These are phyloP conservation scores for Hypoxylon sp. DNA, from an alignment of 2,329 filamentous ascomycete species.

Conservation along the genomic window DNA sequence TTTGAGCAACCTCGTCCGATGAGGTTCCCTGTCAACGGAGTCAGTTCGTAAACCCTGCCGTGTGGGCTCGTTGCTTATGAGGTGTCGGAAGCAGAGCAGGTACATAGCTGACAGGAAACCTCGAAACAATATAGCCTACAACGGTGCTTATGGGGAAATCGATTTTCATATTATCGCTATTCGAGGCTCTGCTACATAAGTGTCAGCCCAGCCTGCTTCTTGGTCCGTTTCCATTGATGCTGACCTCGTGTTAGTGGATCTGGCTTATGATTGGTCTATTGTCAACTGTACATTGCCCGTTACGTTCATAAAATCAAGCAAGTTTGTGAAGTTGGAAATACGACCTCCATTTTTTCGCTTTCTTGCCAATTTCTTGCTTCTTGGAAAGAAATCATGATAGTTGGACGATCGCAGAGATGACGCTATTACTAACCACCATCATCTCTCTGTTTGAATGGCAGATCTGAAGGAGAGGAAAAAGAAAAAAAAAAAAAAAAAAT, in stretches of 20 bases:
- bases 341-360: conserved; percentile 21
- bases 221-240: conserved; percentile 33
- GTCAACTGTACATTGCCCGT: conserved; percentile 19
- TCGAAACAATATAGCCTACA: neutral
- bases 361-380: conserved; percentile 10
- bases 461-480: neutral
- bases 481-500: too few relatives aligned
- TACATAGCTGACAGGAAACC: conserved; percentile 9
- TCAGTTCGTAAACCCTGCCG: conserved; percentile 4
- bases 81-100: neutral
- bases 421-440: conserved; percentile 3
- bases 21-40: neutral
- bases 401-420: neutral
- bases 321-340: conserved; percentile 25
- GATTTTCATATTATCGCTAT: conserved; percentile 13
- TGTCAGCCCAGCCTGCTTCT: conserved; percentile 29
- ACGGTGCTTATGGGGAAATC: conserved; percentile 1
- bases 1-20: conserved; percentile 20
- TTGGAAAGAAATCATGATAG: conserved; percentile 4
- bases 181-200: conserved; percentile 6
- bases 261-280: conserved; percentile 37
- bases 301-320: conserved; percentile 30
- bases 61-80: conserved; percentile 15
- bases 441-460: neutral
- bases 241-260: conserved; percentile 45